A percentile compares a stretch with the other conserved stretches of the same genome.
Evolutionary conservation across 2,329 filamentous ascomycete species (phyloP).

Genomic region (Aspergillus phoenicis): DNA sequence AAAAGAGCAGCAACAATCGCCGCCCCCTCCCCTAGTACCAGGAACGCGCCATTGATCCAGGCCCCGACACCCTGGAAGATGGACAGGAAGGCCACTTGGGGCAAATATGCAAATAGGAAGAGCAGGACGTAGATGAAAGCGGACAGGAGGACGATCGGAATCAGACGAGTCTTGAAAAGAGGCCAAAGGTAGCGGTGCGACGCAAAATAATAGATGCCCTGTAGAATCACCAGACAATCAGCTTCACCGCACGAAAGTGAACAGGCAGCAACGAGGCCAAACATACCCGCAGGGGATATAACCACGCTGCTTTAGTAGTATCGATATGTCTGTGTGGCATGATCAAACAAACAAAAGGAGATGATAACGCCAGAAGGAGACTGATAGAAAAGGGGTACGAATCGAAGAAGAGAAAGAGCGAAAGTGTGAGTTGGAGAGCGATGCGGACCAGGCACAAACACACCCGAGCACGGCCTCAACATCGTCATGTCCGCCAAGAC

Average conservation of each 20-base stretch:
- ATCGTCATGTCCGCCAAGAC: constrained; percentile 14
- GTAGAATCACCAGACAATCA: not conserved
- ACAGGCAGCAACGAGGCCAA: constrained; percentile 10
- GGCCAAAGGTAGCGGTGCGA: constrained; percentile 79
- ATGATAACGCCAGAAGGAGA: not conserved
- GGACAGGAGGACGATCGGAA: constrained; percentile 81
- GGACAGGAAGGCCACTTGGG: constrained; percentile 83
- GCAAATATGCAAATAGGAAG: constrained; percentile 85
- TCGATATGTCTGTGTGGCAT: constrained; percentile 24
- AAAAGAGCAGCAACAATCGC: constrained; percentile 68
- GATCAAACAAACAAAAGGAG: constrained; percentile 12
- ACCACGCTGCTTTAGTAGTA: constrained; percentile 44
- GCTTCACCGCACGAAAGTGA: not conserved
- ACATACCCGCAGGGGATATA: constrained; percentile 52
- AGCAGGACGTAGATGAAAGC: constrained; percentile 80
- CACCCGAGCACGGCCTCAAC: not conserved
- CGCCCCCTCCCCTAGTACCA: constrained; percentile 72
- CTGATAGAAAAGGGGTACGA: not conserved
- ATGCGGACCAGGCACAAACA: not conserved
- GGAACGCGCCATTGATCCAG: constrained; percentile 85
- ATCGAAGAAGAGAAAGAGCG: not conserved
- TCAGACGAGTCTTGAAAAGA: constrained; percentile 72
- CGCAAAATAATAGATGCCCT: constrained; percentile 78
- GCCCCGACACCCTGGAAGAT: constrained; percentile 85
- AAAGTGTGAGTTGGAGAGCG: not conserved